Base-by-base conservation (phyloP, 495 filamentous ascomycete genomes). In the Xylaria curta region DNA sequence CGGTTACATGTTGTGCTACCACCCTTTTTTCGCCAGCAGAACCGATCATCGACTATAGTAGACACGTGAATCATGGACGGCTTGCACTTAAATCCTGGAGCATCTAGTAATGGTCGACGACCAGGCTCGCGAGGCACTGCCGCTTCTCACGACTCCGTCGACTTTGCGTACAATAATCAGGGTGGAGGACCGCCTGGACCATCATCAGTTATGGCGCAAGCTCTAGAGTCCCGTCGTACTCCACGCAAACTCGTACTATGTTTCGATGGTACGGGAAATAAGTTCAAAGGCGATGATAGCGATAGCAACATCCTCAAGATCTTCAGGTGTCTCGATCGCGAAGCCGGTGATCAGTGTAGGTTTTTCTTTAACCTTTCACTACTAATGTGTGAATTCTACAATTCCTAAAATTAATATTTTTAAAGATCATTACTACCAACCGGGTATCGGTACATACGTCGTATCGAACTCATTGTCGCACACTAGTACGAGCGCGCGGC, bases 291-390 rank as follows among this genome's bases (percentile, higher is more conserved):
- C 12, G 92, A 93, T 76, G 89, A 92, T 61, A 89, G 89, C 10
- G 93, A 97, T 76, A 96, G 92, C 77, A 97, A 96, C 79, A 94
- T 97, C 69, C 82, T 97, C 56, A 97, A 97, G 79, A 94, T 97
- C 33, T 97, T 91, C 64, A 80, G 88, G 13, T 90, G 91, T 85
- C 78, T 92, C 6, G 87, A 90, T 66, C 76, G 87, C 4, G 85
- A 81, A 3, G 82, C 82, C 0, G 80, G 76, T 6, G 81, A 87
- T 54, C 86, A 89, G 53, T 88, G 85, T 88, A 78, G 56, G 82
- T 42, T 0, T 21, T 60, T 60, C 10, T 58, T 12, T 3, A 12
- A 33, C 9, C 31, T 59, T 36, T 59, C 5, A 36, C 26, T 59
- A 0, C 8, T 38, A 38, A 8, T 4, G 8, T 38, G 8, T 9